Conservation (phyloP, 2,329 filamentous ascomycete genomes). For the Neophaeococcomyces mojaviensis region DNA sequence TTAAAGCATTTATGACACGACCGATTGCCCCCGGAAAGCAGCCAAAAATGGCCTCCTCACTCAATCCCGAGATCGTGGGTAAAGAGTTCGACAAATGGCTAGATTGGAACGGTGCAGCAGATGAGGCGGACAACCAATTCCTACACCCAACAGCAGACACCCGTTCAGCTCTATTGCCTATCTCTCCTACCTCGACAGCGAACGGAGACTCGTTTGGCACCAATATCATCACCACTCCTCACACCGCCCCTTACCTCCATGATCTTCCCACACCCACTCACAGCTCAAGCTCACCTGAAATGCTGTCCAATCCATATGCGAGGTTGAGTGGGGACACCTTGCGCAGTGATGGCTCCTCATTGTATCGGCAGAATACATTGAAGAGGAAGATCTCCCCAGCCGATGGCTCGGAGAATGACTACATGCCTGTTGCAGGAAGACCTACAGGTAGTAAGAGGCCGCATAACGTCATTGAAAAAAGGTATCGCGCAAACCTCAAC, state of each 20-base stretch:
- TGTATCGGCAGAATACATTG: slow-evolving; percentile 30
- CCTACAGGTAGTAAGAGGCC: slow-evolving; percentile 75
- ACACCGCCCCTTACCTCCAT: slow-evolving; percentile 19
- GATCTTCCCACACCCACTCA: slow-evolving; percentile 23
- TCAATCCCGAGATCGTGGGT: slow-evolving; percentile 11
- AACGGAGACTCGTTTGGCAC: slow-evolving; percentile 17
- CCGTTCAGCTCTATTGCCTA: slow-evolving; percentile 11
- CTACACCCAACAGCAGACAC: slow-evolving; percentile 2
- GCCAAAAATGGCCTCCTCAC: slow-evolving; percentile 1
- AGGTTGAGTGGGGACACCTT: slow-evolving; percentile 23
- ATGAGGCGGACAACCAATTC: slow-evolving; percentile 4
- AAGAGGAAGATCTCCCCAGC: slow-evolving; percentile 65
- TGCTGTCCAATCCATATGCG: slow-evolving; percentile 16
- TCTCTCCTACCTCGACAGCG: slow-evolving; percentile 21
- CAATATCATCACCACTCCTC: slow-evolving; percentile 13
- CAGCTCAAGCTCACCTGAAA: slow-evolving; percentile 23
- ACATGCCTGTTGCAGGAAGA: slow-evolving; percentile 51
- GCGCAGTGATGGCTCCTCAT: slow-evolving; percentile 12
- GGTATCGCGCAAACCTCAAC: slow-evolving; percentile 91
- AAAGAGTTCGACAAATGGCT: slow-evolving; percentile 24
- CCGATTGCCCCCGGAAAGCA: neutral
- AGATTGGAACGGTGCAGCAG: slow-evolving; percentile 20
- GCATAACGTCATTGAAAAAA: slow-evolving; percentile 97
- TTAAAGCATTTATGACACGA: neutral
- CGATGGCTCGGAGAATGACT: slow-evolving; percentile 38